Evolutionary conservation across 2,329 filamentous ascomycete genomes (phyloP).

Genomic region (Stachybotrys elegans): DNA sequence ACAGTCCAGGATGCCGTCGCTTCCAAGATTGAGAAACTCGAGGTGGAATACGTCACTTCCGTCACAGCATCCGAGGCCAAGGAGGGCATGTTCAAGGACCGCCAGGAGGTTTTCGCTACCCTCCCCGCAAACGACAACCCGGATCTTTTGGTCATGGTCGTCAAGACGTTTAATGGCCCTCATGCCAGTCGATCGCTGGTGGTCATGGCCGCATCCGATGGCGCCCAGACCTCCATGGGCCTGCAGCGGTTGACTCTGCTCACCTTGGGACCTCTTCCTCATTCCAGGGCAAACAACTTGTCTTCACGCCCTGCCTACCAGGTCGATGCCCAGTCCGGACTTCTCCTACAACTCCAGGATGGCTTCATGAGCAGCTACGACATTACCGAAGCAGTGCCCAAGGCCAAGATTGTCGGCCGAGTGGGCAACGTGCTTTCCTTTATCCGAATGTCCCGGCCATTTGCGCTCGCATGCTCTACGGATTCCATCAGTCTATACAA

Average conservation of each 20-base stretch:
- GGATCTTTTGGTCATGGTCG: constrained; percentile 48
- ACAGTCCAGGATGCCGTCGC: constrained; percentile 29
- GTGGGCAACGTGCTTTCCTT: constrained; percentile 55
- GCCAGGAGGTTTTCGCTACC: constrained; percentile 45
- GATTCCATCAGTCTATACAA: constrained; percentile 60
- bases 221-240: constrained; percentile 16
- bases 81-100: constrained; percentile 51
- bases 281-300: no score
- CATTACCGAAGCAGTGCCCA: constrained; percentile 57
- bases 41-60: constrained; percentile 45
- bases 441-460: constrained; percentile 60
- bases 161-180: constrained; percentile 25
- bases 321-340: constrained; percentile 59
- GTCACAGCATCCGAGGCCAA: constrained; percentile 42
- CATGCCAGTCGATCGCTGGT: constrained; percentile 24
- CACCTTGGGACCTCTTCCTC: constrained; percentile 32
- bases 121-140: constrained; percentile 42
- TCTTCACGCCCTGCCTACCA: constrained; percentile 38
- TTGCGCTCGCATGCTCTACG: constrained; percentile 57
- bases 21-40: constrained; percentile 28
- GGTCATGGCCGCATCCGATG: constrained; percentile 24
- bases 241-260: constrained; percentile 32
- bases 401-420: constrained; percentile 49
- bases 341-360: constrained; percentile 54
- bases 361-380: constrained; percentile 57